These are phyloP conservation scores for Xylaria intraflava DNA, from an alignment of 495 filamentous ascomycete species.

Conservation along the genomic window DNA sequence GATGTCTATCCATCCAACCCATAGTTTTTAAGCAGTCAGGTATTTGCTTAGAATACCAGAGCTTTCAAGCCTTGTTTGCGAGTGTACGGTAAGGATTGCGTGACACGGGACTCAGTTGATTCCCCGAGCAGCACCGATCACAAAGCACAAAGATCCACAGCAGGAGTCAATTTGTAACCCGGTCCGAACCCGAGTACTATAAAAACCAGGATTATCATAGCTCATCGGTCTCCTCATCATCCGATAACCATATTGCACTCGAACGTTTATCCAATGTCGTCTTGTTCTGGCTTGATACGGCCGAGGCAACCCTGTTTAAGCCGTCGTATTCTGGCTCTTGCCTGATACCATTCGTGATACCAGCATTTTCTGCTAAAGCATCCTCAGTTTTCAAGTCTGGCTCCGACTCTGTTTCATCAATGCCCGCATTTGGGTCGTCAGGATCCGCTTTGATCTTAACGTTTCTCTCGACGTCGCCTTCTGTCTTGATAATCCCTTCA, in stretches of 20 bases:
- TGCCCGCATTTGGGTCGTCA: not conserved
- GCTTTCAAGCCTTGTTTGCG: not conserved
- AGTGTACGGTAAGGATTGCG: not conserved
- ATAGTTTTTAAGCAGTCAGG: too few relatives aligned
- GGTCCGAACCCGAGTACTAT: not conserved
- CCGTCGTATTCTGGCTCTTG: not conserved
- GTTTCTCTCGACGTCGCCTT: conserved; percentile 6
- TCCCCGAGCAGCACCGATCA: not conserved
- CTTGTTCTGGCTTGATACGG: conserved; percentile 5
- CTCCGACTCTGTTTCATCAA: not conserved
- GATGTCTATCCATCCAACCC: too few relatives aligned
- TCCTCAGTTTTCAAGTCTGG: conserved; percentile 11
- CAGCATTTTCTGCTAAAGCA: not conserved
- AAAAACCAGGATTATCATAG: conserved; percentile 10
- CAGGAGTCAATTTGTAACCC: not conserved
- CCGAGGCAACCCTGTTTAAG: not conserved
- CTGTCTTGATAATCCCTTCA: conserved; percentile 7
- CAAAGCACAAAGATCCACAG: not conserved
- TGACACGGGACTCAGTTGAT: not conserved
- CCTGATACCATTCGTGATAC: not conserved
- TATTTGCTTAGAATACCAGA: too few relatives aligned
- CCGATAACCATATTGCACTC: conserved; percentile 21
- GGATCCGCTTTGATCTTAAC: conserved; percentile 4
- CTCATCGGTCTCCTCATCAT: conserved; percentile 25
- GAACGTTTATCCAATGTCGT: conserved; percentile 8